Evolutionary conservation across 345 rosid species (phyloP), one percentile per base, ranked within the genome.

Genomic region (Hypericum androsaemum): DNA sequence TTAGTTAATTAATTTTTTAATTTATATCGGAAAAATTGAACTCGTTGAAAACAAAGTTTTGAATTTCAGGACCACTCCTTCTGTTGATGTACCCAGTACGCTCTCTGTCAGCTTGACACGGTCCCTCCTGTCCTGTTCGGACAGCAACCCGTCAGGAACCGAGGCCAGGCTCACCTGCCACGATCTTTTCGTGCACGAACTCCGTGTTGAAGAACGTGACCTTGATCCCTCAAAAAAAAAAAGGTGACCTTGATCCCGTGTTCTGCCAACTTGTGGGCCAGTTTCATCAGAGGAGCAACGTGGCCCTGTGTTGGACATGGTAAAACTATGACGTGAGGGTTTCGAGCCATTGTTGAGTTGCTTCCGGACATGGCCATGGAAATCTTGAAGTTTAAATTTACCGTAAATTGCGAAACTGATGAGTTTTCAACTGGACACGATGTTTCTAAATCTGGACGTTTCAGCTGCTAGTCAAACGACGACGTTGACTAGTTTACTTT

Each of bases 181-280:
- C 47, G 48, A 72, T 16, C 46, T 54, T 51, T 6, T 45, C 39
- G 38, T 77, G 70, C 0, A 51, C 49, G 49, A 40, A 54, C 15
- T 64, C 65, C 0, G 71, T 53, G 60, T 28, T 70, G 6, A 69
- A 69, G 22, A 77, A 73, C 0, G 78, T 72, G 51, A 77, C 70
- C 62, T 59, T n/a, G n/a, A n/a, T n/a, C n/a, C n/a, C n/a, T n/a
- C n/a, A n/a, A n/a, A n/a, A n/a, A n/a, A n/a, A n/a, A n/a, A n/a
- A n/a, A n/a, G n/a, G n/a, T n/a, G n/a, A n/a, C n/a, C n/a, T n/a
- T 67, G 63, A 73, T 40, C 3, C 76, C 76, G 12, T 54, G 50
- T 50, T 56, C 38, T 8, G 71, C 76, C 10, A 77, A 54, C 39
- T 52, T 64, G 40, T 38, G 37, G 0, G 81, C 46, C 46, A 77